Conservation (phyloP, 2,329 filamentous ascomycete species). For the Fonsecaea nubica region DNA sequence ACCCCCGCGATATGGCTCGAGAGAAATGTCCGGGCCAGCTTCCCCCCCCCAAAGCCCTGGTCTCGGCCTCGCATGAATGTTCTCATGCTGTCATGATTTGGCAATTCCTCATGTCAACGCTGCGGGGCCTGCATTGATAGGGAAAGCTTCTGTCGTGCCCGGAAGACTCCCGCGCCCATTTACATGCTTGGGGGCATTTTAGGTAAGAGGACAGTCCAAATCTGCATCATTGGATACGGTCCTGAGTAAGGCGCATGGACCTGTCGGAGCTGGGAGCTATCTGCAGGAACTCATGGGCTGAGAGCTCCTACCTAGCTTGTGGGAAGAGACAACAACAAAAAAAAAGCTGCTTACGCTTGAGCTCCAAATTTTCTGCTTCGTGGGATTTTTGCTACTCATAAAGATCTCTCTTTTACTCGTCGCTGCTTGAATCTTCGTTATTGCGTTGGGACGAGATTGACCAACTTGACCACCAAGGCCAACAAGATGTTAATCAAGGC, state of each 20-base stretch:
- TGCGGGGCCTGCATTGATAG: conserved; percentile 17
- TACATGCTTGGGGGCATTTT: background rate
- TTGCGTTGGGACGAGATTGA: conserved; percentile 3
- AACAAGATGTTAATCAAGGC: conserved; percentile 38
- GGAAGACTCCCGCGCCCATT: background rate
- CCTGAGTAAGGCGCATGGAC: background rate
- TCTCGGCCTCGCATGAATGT: background rate
- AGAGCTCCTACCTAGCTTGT: conserved; percentile 17
- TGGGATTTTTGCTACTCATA: background rate
- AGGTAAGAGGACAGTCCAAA: conserved; percentile 29
- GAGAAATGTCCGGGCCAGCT: background rate
- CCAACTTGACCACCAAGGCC: background rate
- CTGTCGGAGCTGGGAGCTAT: conserved; percentile 7
- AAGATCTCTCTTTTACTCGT: background rate
- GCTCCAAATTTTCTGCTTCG: conserved; percentile 2
- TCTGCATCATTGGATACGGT: conserved; percentile 10
- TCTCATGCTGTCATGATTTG: conserved; percentile 24
- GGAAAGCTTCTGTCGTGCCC: conserved; percentile 6
- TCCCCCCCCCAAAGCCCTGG: background rate
- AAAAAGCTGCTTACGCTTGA: conserved; percentile 4
- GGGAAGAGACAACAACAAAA: conserved; percentile 1
- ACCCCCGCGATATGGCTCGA: conserved; percentile 1
- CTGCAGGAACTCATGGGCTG: conserved; percentile 28
- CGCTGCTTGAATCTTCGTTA: background rate
- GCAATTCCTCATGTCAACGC: conserved; percentile 22